Evolutionary conservation across 257 asterid species (phyloP).

Genomic region (Solanum bukasovii): DNA sequence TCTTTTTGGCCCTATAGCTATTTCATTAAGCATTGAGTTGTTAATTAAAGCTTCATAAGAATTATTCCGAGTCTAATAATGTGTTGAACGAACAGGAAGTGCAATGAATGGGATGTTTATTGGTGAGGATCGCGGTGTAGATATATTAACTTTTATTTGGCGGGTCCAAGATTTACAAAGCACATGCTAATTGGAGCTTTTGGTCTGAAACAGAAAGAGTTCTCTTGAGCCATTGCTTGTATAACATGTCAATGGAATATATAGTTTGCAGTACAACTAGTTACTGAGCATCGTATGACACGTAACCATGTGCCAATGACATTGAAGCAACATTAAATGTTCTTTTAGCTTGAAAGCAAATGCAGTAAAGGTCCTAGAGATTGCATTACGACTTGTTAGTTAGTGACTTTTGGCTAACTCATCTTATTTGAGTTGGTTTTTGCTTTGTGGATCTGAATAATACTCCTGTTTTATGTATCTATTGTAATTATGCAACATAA

Average conservation of each 20-base stretch:
- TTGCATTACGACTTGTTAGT: not conserved
- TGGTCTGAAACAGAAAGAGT: not conserved
- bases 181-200: not conserved
- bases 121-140: not conserved
- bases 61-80: not conserved
- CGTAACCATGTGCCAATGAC: too few species aligned
- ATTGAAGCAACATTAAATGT: not conserved
- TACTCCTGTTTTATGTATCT: not conserved
- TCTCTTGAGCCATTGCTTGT: not conserved
- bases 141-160: too few species aligned
- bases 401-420: not conserved
- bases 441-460: not conserved
- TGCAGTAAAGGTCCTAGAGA: not conserved
- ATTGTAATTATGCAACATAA: not conserved
- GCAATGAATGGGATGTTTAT: not conserved
- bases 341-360: too few species aligned
- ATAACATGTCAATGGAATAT: not conserved
- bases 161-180: not conserved
- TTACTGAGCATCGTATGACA: not conserved
- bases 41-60: not conserved
- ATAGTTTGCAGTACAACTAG: not conserved
- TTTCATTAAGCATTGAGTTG: not conserved
- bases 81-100: not conserved
- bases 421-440: not conserved
- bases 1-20: not conserved